Conservation (phyloP, 1,284 basidiomycete species). For the Trichosporon asahii region DNA sequence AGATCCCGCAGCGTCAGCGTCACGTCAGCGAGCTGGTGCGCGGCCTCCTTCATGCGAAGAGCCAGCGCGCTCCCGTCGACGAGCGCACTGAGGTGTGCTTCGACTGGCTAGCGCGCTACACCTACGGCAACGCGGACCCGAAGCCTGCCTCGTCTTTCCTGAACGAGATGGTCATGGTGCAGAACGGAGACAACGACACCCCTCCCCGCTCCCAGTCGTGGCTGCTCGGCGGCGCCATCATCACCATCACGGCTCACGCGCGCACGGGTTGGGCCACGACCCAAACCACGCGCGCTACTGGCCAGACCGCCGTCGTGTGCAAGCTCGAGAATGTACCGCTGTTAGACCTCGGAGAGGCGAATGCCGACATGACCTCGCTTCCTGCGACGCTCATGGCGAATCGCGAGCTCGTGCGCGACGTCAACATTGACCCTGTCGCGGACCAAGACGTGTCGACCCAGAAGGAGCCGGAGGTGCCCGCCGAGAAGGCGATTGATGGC, state of each 20-base stretch:
- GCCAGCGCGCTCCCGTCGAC: conserved; percentile 70
- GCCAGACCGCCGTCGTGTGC: conserved; percentile 78
- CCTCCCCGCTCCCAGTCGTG: conserved; percentile 64
- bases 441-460: background rate
- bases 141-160: conserved; percentile 78
- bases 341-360: conserved; percentile 73
- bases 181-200: conserved; percentile 30
- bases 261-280: conserved; percentile 88
- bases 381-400: conserved; percentile 72
- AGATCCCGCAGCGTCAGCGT: conserved; percentile 74
- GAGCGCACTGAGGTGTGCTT: conserved; percentile 95
- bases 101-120: conserved; percentile 94
- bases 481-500: background rate
- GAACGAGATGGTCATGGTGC: conserved; percentile 59
- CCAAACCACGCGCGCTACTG: conserved; percentile 79
- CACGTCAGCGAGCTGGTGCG: conserved; percentile 85
- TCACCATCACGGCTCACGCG: conserved; percentile 74
- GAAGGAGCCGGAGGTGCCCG: background rate
- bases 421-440: conserved; percentile 12
- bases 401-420: conserved; percentile 51
- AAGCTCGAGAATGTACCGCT: conserved; percentile 85
- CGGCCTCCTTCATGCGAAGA: conserved; percentile 83
- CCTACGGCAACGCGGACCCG: conserved; percentile 90
- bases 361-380: conserved; percentile 67
- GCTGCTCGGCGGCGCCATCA: conserved; percentile 79